phyloP scores from a whole-genome alignment of 495 filamentous ascomycete species.

The Penicillium verhagenii region DNA sequence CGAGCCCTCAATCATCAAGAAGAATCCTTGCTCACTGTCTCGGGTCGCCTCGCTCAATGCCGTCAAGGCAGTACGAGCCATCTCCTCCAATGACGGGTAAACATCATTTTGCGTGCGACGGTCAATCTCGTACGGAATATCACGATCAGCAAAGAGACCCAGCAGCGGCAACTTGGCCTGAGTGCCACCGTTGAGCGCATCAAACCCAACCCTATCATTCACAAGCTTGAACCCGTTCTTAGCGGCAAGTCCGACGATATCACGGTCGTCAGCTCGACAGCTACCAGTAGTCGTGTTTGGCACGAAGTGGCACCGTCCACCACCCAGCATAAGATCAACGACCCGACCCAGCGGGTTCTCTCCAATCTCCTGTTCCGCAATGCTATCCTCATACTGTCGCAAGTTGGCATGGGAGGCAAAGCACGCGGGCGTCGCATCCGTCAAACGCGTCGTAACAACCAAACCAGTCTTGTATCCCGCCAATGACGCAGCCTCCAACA shows the following conservation, averaged over 20 bases:
- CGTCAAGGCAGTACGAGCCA: slow-evolving; percentile 78
- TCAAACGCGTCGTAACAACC: slow-evolving; percentile 93
- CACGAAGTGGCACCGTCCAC: slow-evolving; percentile 90
- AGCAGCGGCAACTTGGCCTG: slow-evolving; percentile 77
- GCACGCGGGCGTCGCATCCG: slow-evolving; percentile 95
- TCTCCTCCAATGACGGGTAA: slow-evolving; percentile 90
- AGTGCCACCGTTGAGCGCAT: slow-evolving; percentile 67
- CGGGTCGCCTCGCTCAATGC: slow-evolving; percentile 80
- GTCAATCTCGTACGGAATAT: slow-evolving; percentile 93
- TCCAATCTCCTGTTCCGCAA: slow-evolving; percentile 88
- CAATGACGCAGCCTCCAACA: slow-evolving; percentile 90
- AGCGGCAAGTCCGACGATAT: slow-evolving; percentile 66
- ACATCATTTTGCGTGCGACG: slow-evolving; percentile 70
- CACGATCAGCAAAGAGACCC: slow-evolving; percentile 77
- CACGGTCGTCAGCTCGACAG: slow-evolving; percentile 71
- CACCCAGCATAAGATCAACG: slow-evolving; percentile 89
- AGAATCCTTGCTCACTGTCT: slow-evolving; percentile 89
- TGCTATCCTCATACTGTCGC: slow-evolving; percentile 78
- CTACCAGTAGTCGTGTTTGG: slow-evolving; percentile 72
- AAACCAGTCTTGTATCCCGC: slow-evolving; percentile 90
- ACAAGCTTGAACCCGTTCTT: slow-evolving; percentile 81
- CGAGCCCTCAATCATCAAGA: slow-evolving; percentile 96
- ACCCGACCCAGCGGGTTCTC: slow-evolving; percentile 80
- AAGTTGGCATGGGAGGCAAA: slow-evolving; percentile 87
- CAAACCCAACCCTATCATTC: slow-evolving; percentile 69